These are phyloP conservation scores for Vachellia collinsii DNA, from an alignment of 306 rosid genomes.

Conservation along the genomic window DNA sequence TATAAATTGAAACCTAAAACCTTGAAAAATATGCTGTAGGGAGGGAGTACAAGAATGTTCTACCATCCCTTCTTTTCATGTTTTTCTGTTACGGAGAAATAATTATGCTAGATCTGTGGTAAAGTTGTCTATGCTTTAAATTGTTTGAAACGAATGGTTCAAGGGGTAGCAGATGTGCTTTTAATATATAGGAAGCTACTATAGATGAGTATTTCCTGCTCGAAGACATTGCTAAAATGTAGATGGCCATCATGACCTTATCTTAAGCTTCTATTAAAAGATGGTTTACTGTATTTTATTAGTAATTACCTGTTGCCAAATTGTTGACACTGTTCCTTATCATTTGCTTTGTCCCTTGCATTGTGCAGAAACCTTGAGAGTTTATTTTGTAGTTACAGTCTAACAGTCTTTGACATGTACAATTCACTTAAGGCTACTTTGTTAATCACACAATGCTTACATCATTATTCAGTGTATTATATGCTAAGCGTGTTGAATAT, in stretches of 20 bases:
- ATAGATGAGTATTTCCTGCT: constrained; percentile 12
- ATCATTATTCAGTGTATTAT: background rate
- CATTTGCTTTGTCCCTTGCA: background rate
- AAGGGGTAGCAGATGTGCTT: constrained; percentile 15
- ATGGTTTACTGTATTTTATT: constrained; percentile 5
- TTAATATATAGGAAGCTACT: constrained; percentile 9
- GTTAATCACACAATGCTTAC: background rate
- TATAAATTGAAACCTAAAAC: background rate
- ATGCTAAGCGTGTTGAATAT: background rate
- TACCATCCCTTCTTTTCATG: constrained; percentile 9
- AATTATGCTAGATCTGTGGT: constrained; percentile 7
- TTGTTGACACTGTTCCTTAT: constrained; percentile 18
- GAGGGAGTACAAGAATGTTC: background rate
- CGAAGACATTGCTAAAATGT: background rate
- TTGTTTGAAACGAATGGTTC: constrained; percentile 18
- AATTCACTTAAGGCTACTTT: background rate
- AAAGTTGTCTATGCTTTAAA: constrained; percentile 2
- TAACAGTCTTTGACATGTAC: background rate
- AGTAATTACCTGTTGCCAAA: constrained; percentile 6
- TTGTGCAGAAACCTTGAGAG: background rate
- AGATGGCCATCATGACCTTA: background rate
- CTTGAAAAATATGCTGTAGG: background rate
- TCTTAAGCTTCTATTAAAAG: constrained; percentile 8
- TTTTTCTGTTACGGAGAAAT: constrained; percentile 4
- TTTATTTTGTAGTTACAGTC: constrained; percentile 11